Percentiles rank a stretch among this genome's conserved stretches.
These are phyloP conservation scores for Pleurotus pulmonarius DNA, from an alignment of 768 basidiomycete genomes.

Conservation along the genomic window DNA sequence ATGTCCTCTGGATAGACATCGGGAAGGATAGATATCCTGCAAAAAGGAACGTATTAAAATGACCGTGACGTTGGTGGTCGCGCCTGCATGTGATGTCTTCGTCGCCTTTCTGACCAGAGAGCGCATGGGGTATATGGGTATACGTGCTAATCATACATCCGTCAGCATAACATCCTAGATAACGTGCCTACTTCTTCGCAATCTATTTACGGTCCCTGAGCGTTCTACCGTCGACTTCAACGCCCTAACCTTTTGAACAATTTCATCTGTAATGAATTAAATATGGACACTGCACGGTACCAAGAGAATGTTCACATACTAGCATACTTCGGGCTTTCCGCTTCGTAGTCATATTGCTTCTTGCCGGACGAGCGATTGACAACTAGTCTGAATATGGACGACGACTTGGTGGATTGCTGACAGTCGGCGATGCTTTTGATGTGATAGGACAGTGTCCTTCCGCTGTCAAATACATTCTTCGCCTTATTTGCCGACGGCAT, in stretches of 20 bases:
- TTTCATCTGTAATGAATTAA: conserved; percentile 48
- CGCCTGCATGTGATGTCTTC: too few species aligned
- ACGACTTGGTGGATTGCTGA: conserved; percentile 77
- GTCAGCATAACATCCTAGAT: conserved; percentile 21
- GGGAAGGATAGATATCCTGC: too few species aligned
- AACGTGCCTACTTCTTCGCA: conserved; percentile 61
- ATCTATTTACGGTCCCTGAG: conserved; percentile 57
- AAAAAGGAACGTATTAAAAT: too few species aligned
- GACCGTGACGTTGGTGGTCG: too few species aligned
- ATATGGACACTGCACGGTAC: conserved; percentile 3
- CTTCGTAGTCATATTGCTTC: conserved; percentile 97
- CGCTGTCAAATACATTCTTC: conserved; percentile 82
- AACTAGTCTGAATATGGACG: conserved; percentile 85
- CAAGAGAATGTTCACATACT: conserved; percentile 39
- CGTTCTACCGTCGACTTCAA: conserved; percentile 65
- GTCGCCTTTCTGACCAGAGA: too few species aligned
- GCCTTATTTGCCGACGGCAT: conserved; percentile 81
- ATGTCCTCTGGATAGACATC: too few species aligned
- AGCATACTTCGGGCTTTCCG: conserved; percentile 78
- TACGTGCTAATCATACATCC: too few species aligned
- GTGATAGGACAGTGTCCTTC: conserved; percentile 90
- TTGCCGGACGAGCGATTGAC: conserved; percentile 70
- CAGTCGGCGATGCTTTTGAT: conserved; percentile 83
- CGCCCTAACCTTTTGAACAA: conserved; percentile 67
- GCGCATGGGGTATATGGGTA: too few species aligned